Conservation (phyloP, 371 early-diverging fungal genomes). For the Spiromyces aspiralis region DNA sequence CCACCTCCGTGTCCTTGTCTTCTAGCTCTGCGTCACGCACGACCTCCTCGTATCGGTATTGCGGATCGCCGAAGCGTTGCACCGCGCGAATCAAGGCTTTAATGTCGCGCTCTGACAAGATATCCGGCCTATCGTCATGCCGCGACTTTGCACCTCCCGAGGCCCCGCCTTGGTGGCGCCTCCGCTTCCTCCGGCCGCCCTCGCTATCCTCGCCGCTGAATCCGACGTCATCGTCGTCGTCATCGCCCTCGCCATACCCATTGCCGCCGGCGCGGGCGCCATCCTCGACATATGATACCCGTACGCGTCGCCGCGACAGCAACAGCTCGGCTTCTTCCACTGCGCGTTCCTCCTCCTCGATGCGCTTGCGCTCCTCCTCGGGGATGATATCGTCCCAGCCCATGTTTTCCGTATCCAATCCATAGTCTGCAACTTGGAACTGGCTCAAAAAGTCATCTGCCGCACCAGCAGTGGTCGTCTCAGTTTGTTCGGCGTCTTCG, state of each 20-base stretch:
- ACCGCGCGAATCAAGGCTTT: slow-evolving; percentile 61
- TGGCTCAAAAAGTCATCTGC: slow-evolving; percentile 85
- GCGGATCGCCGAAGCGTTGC: slow-evolving; percentile 66
- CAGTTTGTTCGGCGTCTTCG: slow-evolving; percentile 82
- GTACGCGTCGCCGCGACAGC: slow-evolving; percentile 28
- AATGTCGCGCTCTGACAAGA: slow-evolving; percentile 57
- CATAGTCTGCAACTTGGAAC: slow-evolving; percentile 83
- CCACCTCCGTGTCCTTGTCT: slow-evolving; percentile 42
- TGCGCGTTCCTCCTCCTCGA: slow-evolving; percentile 46
- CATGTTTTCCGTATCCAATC: slow-evolving; percentile 31
- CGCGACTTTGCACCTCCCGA: background rate
- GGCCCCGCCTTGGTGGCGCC: slow-evolving; percentile 4
- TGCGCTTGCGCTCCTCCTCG: slow-evolving; percentile 49
- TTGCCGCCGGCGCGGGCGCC: slow-evolving; percentile 9
- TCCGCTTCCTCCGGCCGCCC: slow-evolving; percentile 3
- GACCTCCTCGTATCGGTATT: slow-evolving; percentile 55
- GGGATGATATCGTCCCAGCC: slow-evolving; percentile 96
- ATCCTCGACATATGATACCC: slow-evolving; percentile 26
- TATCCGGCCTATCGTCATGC: slow-evolving; percentile 19
- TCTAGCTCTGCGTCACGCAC: slow-evolving; percentile 61
- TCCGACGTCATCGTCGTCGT: slow-evolving; percentile 2
- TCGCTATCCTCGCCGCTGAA: slow-evolving; percentile 16
- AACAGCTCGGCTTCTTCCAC: slow-evolving; percentile 30
- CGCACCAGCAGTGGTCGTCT: slow-evolving; percentile 49
- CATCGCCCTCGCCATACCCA: background rate